phyloP scores from a whole-genome alignment of 768 basidiomycete species.

The Polyporus arcularius region DNA sequence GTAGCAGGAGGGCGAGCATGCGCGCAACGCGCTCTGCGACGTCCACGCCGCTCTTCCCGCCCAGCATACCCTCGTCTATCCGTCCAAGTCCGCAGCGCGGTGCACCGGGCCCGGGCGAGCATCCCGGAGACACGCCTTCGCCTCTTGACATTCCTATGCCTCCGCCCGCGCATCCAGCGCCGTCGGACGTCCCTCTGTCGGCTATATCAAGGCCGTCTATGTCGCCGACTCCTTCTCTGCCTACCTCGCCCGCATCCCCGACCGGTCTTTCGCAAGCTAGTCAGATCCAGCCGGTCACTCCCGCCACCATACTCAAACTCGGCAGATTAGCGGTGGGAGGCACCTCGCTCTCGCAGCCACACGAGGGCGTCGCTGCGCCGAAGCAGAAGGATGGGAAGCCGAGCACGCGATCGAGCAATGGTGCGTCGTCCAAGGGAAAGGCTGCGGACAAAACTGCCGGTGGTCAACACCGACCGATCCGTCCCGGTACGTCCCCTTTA shows the following conservation, averaged over 20 bases:
- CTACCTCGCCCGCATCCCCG: slow-evolving; percentile 10
- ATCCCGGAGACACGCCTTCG: slow-evolving; percentile 65
- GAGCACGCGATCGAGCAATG: slow-evolving; percentile 25
- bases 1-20: slow-evolving; percentile 11
- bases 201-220: slow-evolving; percentile 88
- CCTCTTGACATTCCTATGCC: slow-evolving; percentile 91
- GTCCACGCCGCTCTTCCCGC: slow-evolving; percentile 55
- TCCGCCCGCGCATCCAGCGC: slow-evolving; percentile 64
- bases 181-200: slow-evolving; percentile 43
- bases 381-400: slow-evolving; percentile 20
- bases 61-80: slow-evolving; percentile 32
- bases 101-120: slow-evolving; percentile 24
- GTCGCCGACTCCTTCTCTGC: slow-evolving; percentile 64
- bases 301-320: slow-evolving; percentile 91
- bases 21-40: slow-evolving; percentile 51
- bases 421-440: slow-evolving; percentile 32
- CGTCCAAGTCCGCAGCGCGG: slow-evolving; percentile 43
- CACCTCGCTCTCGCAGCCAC: slow-evolving; percentile 36
- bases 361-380: slow-evolving; percentile 15
- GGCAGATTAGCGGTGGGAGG: slow-evolving; percentile 59
- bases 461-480: slow-evolving; percentile 56
- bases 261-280: slow-evolving; percentile 20
- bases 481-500: slow-evolving; percentile 54
- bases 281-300: slow-evolving; percentile 78
- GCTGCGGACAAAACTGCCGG: slow-evolving; percentile 24